Evolutionary conservation across 192 early-diverging fungal species (phyloP).

Genomic region (Coemansia sp.): DNA sequence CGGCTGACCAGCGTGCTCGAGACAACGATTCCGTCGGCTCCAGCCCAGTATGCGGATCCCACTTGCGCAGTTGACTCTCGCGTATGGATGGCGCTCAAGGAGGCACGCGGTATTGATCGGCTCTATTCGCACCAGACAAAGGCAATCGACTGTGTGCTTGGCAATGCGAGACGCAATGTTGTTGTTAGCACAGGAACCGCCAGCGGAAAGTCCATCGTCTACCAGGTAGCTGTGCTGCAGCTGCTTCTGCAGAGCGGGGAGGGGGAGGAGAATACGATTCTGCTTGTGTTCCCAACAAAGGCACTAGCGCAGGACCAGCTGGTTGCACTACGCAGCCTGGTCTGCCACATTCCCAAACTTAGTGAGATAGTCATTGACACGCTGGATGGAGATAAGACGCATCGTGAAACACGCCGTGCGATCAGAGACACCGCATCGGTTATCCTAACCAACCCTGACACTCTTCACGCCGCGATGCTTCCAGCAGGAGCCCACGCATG

Average conservation of each 20-base stretch:
- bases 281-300: constrained; percentile 81
- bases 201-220: constrained; percentile 81
- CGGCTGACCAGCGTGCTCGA: constrained; percentile 7
- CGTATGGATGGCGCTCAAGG: constrained; percentile 7
- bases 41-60: constrained; percentile 7
- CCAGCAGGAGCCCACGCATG: constrained; percentile 55
- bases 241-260: constrained; percentile 46
- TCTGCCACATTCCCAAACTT: constrained; percentile 28
- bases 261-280: constrained; percentile 33
- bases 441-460: constrained; percentile 84
- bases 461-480: constrained; percentile 69
- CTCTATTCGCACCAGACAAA: constrained; percentile 76
- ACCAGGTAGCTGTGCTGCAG: constrained; percentile 69
- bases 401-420: background rate
- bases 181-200: constrained; percentile 75
- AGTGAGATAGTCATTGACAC: constrained; percentile 33
- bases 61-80: background rate
- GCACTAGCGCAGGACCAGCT: constrained; percentile 83
- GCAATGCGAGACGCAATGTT: constrained; percentile 48
- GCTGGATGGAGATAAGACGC: constrained; percentile 22
- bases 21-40: background rate
- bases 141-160: constrained; percentile 54
- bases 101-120: constrained; percentile 26
- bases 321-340: constrained; percentile 44
- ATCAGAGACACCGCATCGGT: constrained; percentile 61